phyloP scores from a whole-genome alignment of 164 flowering plant species.

The Berberis thunbergii region DNA sequence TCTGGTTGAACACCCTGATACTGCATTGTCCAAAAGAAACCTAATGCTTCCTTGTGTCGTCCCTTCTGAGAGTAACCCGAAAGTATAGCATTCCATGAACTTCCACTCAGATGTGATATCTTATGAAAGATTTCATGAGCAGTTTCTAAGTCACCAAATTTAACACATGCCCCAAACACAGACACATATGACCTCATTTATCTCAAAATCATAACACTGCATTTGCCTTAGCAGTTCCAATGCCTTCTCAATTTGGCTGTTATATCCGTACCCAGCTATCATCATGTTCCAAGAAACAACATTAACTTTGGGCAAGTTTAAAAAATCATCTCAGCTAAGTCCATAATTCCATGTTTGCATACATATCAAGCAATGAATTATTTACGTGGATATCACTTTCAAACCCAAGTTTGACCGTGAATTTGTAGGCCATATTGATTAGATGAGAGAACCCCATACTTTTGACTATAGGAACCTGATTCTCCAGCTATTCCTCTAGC shows the following conservation, averaged over 20 bases:
- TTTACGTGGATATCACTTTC: constrained; percentile 41
- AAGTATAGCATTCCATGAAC: constrained; percentile 75
- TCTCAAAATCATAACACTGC: constrained; percentile 41
- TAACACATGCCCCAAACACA: constrained; percentile 54
- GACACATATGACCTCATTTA: constrained; percentile 53
- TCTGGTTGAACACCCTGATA: constrained; percentile 43
- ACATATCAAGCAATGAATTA: constrained; percentile 65
- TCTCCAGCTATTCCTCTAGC: constrained; percentile 28
- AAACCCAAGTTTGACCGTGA: constrained; percentile 53
- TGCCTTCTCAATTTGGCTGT: constrained; percentile 29
- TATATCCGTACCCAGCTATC: constrained; percentile 68
- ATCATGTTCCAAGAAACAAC: constrained; percentile 67
- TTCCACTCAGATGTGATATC: constrained; percentile 41
- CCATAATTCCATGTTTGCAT: constrained; percentile 53
- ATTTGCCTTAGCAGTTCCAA: constrained; percentile 36
- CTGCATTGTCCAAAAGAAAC: constrained; percentile 73
- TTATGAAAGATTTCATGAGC: constrained; percentile 40
- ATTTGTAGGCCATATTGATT: constrained; percentile 37
- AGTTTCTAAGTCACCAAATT: constrained; percentile 45
- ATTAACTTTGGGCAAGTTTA: constrained; percentile 23
- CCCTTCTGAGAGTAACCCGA: constrained; percentile 58
- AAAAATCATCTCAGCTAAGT: constrained; percentile 52
- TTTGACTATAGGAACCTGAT: constrained; percentile 8
- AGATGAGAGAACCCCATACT: constrained; percentile 6
- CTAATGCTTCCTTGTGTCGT: constrained; percentile 40